Evolutionary conservation across 495 filamentous ascomycete species (phyloP).

Genomic region (Penicillium dipodomyicola): DNA sequence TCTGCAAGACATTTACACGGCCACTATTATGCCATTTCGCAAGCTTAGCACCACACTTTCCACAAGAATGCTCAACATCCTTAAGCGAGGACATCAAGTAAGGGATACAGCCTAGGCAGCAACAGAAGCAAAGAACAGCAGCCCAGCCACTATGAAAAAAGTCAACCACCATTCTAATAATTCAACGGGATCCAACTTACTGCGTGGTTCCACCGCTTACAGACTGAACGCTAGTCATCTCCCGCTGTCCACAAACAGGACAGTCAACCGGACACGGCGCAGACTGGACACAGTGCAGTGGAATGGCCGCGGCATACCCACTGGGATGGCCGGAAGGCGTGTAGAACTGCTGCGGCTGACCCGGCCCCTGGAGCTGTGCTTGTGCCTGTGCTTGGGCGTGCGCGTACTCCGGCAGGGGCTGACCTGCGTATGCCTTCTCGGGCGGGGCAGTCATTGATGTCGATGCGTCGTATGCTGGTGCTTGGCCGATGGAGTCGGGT

Average conservation of each 20-base stretch:
- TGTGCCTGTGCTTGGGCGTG: neutral
- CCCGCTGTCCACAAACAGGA: slow-evolving; percentile 44
- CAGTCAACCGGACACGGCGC: slow-evolving; percentile 49
- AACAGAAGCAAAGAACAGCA: slow-evolving; percentile 42
- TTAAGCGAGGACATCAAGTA: slow-evolving; percentile 51
- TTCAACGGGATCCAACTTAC: slow-evolving; percentile 33
- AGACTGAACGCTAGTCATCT: slow-evolving; percentile 44
- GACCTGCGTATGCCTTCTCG: slow-evolving; percentile 23
- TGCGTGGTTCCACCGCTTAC: slow-evolving; percentile 50
- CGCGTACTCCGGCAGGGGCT: slow-evolving; percentile 9
- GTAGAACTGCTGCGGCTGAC: slow-evolving; percentile 14
- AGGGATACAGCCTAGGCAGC: slow-evolving; percentile 52
- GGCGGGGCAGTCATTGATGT: neutral
- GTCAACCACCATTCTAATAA: slow-evolving; percentile 6
- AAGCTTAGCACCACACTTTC: slow-evolving; percentile 46
- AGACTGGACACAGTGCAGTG: slow-evolving; percentile 33
- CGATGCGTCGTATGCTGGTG: neutral
- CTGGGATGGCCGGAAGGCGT: slow-evolving; percentile 26
- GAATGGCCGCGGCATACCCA: slow-evolving; percentile 30
- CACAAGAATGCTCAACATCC: slow-evolving; percentile 53
- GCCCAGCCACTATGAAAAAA: slow-evolving; percentile 46
- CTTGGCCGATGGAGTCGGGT: slow-evolving; percentile 7
- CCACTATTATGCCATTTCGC: slow-evolving; percentile 55
- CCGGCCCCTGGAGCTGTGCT: neutral
- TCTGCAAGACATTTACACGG: slow-evolving; percentile 41